Percentiles rank a stretch among this genome's conserved stretches.
Conservation (phyloP, 306 rosid species). For the Lathyrus tuberosus region DNA sequence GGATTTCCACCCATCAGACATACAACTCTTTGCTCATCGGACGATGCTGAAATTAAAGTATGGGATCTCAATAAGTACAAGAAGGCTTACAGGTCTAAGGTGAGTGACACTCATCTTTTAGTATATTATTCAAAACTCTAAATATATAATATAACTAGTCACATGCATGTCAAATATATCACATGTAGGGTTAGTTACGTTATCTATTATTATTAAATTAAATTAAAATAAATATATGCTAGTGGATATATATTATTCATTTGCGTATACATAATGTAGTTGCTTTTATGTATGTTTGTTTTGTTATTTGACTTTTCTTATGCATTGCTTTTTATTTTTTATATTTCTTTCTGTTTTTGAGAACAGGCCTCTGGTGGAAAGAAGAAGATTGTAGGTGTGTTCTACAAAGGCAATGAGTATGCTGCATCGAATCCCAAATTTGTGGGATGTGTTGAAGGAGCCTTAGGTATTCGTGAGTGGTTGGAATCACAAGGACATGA, state of each 20-base stretch:
- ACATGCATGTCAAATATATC: no score
- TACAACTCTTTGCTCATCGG: background rate
- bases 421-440: conserved; percentile 85
- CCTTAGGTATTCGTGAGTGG: conserved; percentile 89
- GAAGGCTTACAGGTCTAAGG: background rate
- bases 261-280: no score
- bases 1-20: background rate
- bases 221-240: background rate
- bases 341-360: background rate
- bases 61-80: background rate
- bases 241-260: background rate
- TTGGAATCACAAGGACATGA: conserved; percentile 90
- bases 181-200: background rate
- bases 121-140: background rate
- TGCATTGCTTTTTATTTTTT: background rate
- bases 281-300: background rate
- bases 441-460: conserved; percentile 87
- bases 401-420: conserved; percentile 87
- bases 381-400: conserved; percentile 95
- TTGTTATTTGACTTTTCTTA: background rate
- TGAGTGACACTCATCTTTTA: conserved; percentile 6
- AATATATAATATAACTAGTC: no score
- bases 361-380: conserved; percentile 42
- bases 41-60: background rate
- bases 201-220: background rate